A percentile compares a stretch with the other conserved stretches of the same genome.
phyloP scores from a whole-genome alignment of 2,329 filamentous ascomycete species.

The Amylocarpus encephaloides region DNA sequence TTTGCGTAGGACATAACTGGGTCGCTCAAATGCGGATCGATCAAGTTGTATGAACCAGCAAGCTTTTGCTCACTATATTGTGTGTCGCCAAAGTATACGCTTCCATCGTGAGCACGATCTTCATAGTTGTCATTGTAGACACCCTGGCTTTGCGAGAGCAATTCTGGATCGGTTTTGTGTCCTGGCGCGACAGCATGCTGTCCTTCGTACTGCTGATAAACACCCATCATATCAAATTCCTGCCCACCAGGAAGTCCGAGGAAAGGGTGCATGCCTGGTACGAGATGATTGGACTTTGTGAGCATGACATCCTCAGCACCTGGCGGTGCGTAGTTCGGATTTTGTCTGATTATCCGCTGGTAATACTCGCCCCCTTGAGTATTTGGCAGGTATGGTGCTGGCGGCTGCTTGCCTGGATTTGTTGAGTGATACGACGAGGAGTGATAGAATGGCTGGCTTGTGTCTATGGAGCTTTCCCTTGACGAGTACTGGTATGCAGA shows the following conservation, averaged over 20 bases:
- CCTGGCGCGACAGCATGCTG: slow-evolving; percentile 10
- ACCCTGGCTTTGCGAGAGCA: slow-evolving; percentile 20
- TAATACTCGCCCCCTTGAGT: slow-evolving; percentile 43
- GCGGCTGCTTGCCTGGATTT: slow-evolving; percentile 44
- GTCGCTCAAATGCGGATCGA: slow-evolving; percentile 14
- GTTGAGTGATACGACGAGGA: slow-evolving; percentile 45
- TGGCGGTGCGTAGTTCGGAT: slow-evolving; percentile 11
- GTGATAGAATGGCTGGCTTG: slow-evolving; percentile 30
- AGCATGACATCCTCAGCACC: slow-evolving; percentile 39
- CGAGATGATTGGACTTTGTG: slow-evolving; percentile 31
- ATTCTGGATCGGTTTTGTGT: slow-evolving; percentile 26
- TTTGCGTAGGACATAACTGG: slow-evolving; percentile 23
- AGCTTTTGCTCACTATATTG: slow-evolving; percentile 21
- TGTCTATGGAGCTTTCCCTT: slow-evolving; percentile 27
- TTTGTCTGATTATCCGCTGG: slow-evolving; percentile 32
- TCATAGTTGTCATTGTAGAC: slow-evolving; percentile 16
- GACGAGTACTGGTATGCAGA: slow-evolving; percentile 29
- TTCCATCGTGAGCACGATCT: slow-evolving; percentile 13
- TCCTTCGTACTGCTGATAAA: slow-evolving; percentile 16
- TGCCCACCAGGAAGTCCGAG: slow-evolving; percentile 35
- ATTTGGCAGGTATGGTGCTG: slow-evolving; percentile 39
- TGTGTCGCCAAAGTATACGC: slow-evolving; percentile 21
- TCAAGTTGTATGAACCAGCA: slow-evolving; percentile 11
- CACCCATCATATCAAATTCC: slow-evolving; percentile 25
- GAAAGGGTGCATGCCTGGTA: slow-evolving; percentile 29